phyloP scores from a whole-genome alignment of 371 early-diverging fungal genomes.

The Mucor lusitanicus region DNA sequence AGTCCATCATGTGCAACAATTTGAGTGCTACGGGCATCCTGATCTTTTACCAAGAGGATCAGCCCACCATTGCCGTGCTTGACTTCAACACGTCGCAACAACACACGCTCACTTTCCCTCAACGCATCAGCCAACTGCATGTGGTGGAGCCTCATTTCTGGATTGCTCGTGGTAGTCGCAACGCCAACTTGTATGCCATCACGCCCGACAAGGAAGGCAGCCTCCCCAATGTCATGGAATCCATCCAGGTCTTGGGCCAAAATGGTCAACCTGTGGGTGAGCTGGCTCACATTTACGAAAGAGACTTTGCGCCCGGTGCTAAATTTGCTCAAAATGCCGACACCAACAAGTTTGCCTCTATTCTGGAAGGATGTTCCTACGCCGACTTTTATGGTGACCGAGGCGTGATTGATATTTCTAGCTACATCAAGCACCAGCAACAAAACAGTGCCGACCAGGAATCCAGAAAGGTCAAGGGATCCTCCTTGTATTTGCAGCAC shows the following conservation, averaged over 20 bases:
- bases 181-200: conserved; percentile 45
- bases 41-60: conserved; percentile 69
- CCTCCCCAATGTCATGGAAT: conserved; percentile 32
- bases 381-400: conserved; percentile 26
- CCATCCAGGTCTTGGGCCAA: conserved; percentile 39
- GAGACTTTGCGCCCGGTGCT: conserved; percentile 22
- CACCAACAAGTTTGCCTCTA: conserved; percentile 25
- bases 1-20: conserved; percentile 58
- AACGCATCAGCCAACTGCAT: conserved; percentile 49
- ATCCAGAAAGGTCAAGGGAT: conserved; percentile 44
- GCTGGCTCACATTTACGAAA: conserved; percentile 27
- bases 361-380: conserved; percentile 33
- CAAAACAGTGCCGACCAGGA: background rate
- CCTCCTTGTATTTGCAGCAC: conserved; percentile 44
- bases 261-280: conserved; percentile 37
- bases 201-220: conserved; percentile 25
- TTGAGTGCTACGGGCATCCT: conserved; percentile 43
- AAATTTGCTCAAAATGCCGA: conserved; percentile 26
- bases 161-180: conserved; percentile 61
- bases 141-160: conserved; percentile 56
- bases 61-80: conserved; percentile 55
- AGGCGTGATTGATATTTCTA: conserved; percentile 20
- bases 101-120: conserved; percentile 50
- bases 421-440: conserved; percentile 28
- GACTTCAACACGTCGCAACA: conserved; percentile 65